A percentile compares a stretch with the other conserved stretches of the same genome.
phyloP scores from a whole-genome alignment of 2,329 filamentous ascomycete genomes.

The Aspergillus costaricaensis region DNA sequence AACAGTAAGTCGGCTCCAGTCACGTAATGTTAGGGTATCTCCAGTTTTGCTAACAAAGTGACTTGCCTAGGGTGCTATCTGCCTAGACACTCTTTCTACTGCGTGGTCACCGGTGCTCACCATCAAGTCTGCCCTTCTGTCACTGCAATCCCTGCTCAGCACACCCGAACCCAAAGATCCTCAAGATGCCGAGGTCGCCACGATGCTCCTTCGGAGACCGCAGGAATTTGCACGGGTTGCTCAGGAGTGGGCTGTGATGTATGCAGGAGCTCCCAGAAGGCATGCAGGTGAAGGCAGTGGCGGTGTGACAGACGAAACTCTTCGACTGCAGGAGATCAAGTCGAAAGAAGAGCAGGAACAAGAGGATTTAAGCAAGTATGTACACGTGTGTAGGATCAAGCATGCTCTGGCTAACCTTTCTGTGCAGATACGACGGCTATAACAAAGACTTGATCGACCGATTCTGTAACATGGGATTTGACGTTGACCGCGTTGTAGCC shows the following conservation, averaged over 20 bases:
- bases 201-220: conserved; percentile 79
- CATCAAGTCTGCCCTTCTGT: conserved; percentile 92
- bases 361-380: conserved; percentile 58
- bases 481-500: conserved; percentile 79
- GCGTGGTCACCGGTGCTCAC: conserved; percentile 97
- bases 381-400: not conserved
- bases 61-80: conserved; percentile 78
- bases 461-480: conserved; percentile 90
- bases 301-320: conserved; percentile 54
- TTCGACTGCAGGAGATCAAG: conserved; percentile 56
- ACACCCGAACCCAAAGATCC: conserved; percentile 94
- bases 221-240: conserved; percentile 79
- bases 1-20: conserved; percentile 63
- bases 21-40: too few relatives aligned
- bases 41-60: not conserved
- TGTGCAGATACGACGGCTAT: conserved; percentile 77
- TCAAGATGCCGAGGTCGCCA: conserved; percentile 92
- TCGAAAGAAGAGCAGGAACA: conserved; percentile 59
- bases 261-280: conserved; percentile 72
- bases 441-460: conserved; percentile 79
- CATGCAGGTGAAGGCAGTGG: conserved; percentile 57
- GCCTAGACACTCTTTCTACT: conserved; percentile 83
- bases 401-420: not conserved
- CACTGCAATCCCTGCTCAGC: conserved; percentile 87
- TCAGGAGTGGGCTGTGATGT: conserved; percentile 83